phyloP scores from a whole-genome alignment of 2,329 filamentous ascomycete genomes.

The Sporothrix dimorphospora region DNA sequence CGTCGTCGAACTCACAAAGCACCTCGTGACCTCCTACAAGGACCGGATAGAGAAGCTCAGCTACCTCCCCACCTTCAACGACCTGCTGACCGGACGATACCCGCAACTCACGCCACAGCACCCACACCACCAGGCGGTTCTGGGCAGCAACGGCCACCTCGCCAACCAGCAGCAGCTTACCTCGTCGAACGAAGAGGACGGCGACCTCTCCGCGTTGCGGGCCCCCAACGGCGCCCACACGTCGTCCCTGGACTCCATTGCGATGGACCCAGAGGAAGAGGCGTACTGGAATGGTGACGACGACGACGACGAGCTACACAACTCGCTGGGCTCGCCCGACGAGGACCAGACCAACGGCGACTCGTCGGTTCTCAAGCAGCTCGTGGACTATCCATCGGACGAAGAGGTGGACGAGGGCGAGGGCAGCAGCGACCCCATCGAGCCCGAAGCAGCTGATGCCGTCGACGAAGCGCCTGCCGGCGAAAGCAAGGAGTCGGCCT shows the following conservation, averaged over 20 bases:
- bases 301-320: slow-evolving; percentile 59
- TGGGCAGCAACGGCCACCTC: slow-evolving; percentile 20
- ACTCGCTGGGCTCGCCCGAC: slow-evolving; percentile 36
- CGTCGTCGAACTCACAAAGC: slow-evolving; percentile 77
- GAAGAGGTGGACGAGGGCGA: slow-evolving; percentile 54
- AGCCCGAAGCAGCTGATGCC: not conserved
- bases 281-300: slow-evolving; percentile 92
- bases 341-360: slow-evolving; percentile 60
- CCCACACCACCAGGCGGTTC: slow-evolving; percentile 65
- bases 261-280: slow-evolving; percentile 81
- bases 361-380: slow-evolving; percentile 65
- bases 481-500: not conserved
- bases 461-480: not conserved
- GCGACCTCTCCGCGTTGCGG: not conserved
- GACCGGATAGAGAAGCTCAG: slow-evolving; percentile 75
- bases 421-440: slow-evolving; percentile 4
- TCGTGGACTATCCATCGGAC: slow-evolving; percentile 93
- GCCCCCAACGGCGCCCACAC: slow-evolving; percentile 22
- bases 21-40: slow-evolving; percentile 82
- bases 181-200: not conserved
- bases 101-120: slow-evolving; percentile 13
- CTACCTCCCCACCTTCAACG: slow-evolving; percentile 83
- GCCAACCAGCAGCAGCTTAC: not conserved
- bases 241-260: slow-evolving; percentile 30
- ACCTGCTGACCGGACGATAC: slow-evolving; percentile 56